Conservation (phyloP, 345 rosid species). For the Psidium guajava region DNA sequence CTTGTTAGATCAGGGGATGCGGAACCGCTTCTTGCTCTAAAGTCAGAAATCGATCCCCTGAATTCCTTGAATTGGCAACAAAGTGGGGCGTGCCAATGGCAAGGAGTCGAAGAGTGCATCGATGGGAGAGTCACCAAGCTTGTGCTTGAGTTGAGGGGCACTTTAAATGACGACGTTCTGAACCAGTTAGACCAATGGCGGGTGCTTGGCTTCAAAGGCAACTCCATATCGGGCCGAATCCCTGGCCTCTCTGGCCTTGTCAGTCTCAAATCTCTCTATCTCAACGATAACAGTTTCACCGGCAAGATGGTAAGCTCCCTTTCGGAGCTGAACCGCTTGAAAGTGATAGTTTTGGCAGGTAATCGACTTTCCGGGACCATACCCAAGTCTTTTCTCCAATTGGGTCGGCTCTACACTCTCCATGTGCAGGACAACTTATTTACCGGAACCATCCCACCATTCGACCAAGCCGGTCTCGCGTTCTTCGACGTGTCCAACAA, state of each 20-base stretch:
- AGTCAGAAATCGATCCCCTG: slow-evolving; percentile 54
- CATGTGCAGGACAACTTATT: slow-evolving; percentile 52
- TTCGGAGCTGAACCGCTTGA: slow-evolving; percentile 35
- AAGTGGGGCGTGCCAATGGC: slow-evolving; percentile 53
- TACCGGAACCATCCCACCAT: slow-evolving; percentile 48
- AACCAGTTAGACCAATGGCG: slow-evolving; percentile 77
- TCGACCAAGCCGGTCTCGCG: slow-evolving; percentile 44
- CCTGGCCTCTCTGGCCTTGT: slow-evolving; percentile 61
- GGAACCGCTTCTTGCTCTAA: slow-evolving; percentile 52
- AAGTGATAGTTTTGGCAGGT: slow-evolving; percentile 33
- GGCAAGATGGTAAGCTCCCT: slow-evolving; percentile 56
- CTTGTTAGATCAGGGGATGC: slow-evolving; percentile 48
- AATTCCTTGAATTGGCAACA: slow-evolving; percentile 44
- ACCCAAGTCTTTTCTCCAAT: slow-evolving; percentile 30
- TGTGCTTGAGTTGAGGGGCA: slow-evolving; percentile 68
- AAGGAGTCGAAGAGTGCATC: slow-evolving; percentile 60
- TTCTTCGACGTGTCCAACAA: slow-evolving; percentile 53
- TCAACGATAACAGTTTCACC: slow-evolving; percentile 42
- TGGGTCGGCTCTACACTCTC: slow-evolving; percentile 41
- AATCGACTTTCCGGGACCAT: slow-evolving; percentile 43
- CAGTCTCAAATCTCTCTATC: slow-evolving; percentile 50
- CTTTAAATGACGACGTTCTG: slow-evolving; percentile 37
- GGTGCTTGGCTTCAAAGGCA: slow-evolving; percentile 49
- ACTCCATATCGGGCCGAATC: slow-evolving; percentile 60
- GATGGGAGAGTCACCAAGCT: slow-evolving; percentile 76